Percentiles rank a stretch among this genome's conserved stretches.
These are phyloP conservation scores for Cicer judaicum DNA, from an alignment of 306 rosid genomes.

Conservation along the genomic window DNA sequence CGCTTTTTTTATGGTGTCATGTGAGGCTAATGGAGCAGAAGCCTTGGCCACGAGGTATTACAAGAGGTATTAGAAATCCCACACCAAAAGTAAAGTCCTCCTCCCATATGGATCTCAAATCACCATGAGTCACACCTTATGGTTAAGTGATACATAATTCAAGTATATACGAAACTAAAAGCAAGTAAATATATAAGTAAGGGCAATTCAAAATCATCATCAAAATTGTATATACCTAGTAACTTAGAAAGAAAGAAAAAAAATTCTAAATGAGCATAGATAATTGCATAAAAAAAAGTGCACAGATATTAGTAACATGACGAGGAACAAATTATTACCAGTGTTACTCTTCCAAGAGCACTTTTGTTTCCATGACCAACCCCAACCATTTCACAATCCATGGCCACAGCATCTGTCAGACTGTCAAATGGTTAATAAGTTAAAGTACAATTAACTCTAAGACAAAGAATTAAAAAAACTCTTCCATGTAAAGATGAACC, in stretches of 20 bases:
- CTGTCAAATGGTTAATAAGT: constrained; percentile 65
- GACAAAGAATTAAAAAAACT: constrained; percentile 17
- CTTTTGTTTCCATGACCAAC: constrained; percentile 90
- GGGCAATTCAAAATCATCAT: not conserved
- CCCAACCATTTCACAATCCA: constrained; percentile 99
- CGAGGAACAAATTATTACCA: constrained; percentile 62
- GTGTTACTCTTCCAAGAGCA: constrained; percentile 88
- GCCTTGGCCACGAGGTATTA: no score
- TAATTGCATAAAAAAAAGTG: not conserved
- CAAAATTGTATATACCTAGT: not conserved
- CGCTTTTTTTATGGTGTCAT: no score
- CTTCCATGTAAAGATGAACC: not conserved
- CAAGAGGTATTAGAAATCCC: no score
- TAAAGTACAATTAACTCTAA: constrained; percentile 25
- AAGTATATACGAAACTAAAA: no score
- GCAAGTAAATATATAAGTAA: no score
- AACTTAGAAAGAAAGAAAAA: constrained; percentile 2
- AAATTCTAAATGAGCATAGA: not conserved
- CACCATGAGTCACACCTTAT: no score
- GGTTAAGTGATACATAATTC: no score
- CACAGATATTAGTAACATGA: constrained; percentile 23
- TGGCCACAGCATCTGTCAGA: constrained; percentile 82
- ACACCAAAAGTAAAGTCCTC: no score
- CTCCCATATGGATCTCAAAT: no score
- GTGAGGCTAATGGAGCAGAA: no score